These are phyloP conservation scores for Citrullus mucosospermus DNA, from an alignment of 306 rosid genomes.

Conservation along the genomic window DNA sequence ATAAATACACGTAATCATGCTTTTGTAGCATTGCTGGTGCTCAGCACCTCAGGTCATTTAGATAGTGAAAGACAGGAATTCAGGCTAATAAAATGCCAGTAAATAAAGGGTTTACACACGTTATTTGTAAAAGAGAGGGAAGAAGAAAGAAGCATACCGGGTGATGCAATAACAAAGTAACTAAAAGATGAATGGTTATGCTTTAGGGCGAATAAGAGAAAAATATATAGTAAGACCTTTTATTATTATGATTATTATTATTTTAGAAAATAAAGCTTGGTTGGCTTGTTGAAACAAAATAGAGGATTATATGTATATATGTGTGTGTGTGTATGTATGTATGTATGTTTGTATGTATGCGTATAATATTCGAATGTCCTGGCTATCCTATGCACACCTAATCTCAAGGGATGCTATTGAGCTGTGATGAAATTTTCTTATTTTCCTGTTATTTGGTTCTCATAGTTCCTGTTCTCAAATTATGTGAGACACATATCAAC, in stretches of 20 bases:
- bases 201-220: not conserved
- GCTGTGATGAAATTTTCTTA: not conserved
- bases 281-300: too few relatives aligned
- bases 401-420: not conserved
- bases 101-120: not conserved
- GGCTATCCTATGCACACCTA: not conserved
- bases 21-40: not conserved
- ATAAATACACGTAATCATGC: not conserved
- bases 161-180: not conserved
- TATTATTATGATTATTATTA: too few relatives aligned
- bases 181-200: not conserved
- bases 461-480: not conserved
- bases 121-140: not conserved
- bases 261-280: too few relatives aligned
- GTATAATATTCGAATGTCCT: not conserved
- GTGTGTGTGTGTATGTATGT: not conserved
- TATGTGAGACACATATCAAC: not conserved
- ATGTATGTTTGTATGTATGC: too few relatives aligned
- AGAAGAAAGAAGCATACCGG: not conserved
- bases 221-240: too few relatives aligned
- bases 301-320: too few relatives aligned
- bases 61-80: not conserved
- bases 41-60: not conserved
- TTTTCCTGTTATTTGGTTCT: not conserved
- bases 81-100: not conserved